Conservation (phyloP, 2,329 filamentous ascomycete species). For the Talaromyces amestolkiae region DNA sequence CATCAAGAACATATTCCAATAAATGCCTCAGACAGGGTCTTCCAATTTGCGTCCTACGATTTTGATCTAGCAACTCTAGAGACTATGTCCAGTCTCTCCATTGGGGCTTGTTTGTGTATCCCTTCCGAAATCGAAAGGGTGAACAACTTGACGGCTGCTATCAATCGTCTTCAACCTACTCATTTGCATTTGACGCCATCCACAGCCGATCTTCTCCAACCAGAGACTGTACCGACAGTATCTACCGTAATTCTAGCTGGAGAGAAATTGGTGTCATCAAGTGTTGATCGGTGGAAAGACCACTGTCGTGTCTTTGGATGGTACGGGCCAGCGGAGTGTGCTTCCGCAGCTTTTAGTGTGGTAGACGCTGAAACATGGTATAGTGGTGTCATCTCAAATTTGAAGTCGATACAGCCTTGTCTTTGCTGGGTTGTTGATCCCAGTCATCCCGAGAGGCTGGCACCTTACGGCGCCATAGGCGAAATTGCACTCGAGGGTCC, state of each 20-base stretch:
- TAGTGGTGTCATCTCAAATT: background rate
- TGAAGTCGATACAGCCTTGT: background rate
- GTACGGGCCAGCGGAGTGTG: conserved; percentile 17
- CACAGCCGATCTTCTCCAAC: conserved; percentile 1
- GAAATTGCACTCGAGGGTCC: conserved; percentile 44
- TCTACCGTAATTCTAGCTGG: conserved; percentile 1
- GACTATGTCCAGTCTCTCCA: conserved; percentile 36
- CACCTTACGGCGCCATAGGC: conserved; percentile 40
- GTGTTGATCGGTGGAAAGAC: conserved; percentile 36
- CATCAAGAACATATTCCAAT: conserved; percentile 19
- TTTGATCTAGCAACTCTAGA: conserved; percentile 24
- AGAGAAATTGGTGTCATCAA: conserved; percentile 12
- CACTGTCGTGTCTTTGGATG: conserved; percentile 19
- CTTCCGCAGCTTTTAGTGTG: background rate
- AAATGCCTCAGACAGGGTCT: conserved; percentile 35
- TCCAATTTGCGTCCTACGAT: conserved; percentile 38
- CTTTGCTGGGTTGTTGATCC: conserved; percentile 15
- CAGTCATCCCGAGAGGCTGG: background rate
- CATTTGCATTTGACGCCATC: conserved; percentile 8
- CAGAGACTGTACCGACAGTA: background rate
- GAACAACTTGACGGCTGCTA: conserved; percentile 30
- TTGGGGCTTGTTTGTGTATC: conserved; percentile 11
- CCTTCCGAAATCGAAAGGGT: conserved; percentile 33
- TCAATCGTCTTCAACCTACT: conserved; percentile 29
- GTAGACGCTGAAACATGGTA: conserved; percentile 20